A percentile compares a stretch with the other conserved stretches of the same genome.
phyloP scores from a whole-genome alignment of 2,329 filamentous ascomycete genomes.

The Diaporthe vexans region DNA sequence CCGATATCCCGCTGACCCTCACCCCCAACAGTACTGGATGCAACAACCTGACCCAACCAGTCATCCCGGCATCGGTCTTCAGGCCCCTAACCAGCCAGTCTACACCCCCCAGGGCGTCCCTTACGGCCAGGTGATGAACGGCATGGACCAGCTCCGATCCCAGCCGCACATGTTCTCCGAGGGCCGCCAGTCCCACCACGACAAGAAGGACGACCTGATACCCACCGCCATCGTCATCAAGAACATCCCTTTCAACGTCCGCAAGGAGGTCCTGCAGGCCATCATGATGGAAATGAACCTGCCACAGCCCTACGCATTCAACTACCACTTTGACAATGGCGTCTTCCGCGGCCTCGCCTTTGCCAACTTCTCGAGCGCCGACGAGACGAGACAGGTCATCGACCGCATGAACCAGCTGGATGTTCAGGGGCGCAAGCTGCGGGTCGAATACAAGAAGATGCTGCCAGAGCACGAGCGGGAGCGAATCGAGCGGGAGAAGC shows the following conservation, averaged over 20 bases:
- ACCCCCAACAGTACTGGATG: slow-evolving; percentile 62
- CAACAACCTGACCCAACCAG: slow-evolving; percentile 54
- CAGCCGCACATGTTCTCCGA: slow-evolving; percentile 55
- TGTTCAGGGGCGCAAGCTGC: slow-evolving; percentile 91
- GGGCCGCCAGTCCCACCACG: slow-evolving; percentile 56
- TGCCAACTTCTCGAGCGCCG: slow-evolving; percentile 96
- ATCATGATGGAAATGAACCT: slow-evolving; percentile 96
- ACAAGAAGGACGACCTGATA: slow-evolving; percentile 81
- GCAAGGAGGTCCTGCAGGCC: slow-evolving; percentile 93
- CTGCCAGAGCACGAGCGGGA: slow-evolving; percentile 93
- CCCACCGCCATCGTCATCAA: slow-evolving; percentile 99
- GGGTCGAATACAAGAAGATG: slow-evolving; percentile 99
- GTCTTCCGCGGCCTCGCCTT: slow-evolving; percentile 97
- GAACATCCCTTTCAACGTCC: slow-evolving; percentile 98
- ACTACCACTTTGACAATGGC: slow-evolving; percentile 99
- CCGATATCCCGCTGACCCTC: slow-evolving; percentile 40
- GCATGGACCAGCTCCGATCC: slow-evolving; percentile 50
- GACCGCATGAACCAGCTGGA: slow-evolving; percentile 96
- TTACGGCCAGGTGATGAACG: slow-evolving; percentile 58
- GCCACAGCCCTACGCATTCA: slow-evolving; percentile 97
- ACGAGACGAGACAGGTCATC: slow-evolving; percentile 94
- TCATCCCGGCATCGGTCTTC: slow-evolving; percentile 55
- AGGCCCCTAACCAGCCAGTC: slow-evolving; percentile 46
- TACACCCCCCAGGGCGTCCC: slow-evolving; percentile 48
- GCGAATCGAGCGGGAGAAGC: slow-evolving; percentile 96